A percentile compares a stretch with the other conserved stretches of the same genome.
Evolutionary conservation across 441 rosid species (phyloP).

Genomic region (Adansonia grandidieri): DNA sequence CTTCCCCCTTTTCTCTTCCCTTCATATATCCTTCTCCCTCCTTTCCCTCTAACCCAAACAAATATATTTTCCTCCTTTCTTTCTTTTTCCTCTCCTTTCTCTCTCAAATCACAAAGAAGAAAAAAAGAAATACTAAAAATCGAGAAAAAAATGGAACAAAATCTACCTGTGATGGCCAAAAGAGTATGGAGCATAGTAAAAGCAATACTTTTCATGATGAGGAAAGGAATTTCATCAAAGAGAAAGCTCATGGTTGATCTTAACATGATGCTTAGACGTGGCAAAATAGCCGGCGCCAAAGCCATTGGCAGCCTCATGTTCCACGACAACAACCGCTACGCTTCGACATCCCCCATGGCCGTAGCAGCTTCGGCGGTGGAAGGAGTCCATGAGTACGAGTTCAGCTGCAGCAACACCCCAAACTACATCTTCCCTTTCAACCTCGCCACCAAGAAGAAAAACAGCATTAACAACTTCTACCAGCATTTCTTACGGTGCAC

Average conservation of each 20-base stretch:
- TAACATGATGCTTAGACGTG: conserved; percentile 71
- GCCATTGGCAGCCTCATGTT: conserved; percentile 66
- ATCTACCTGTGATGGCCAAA: conserved; percentile 52
- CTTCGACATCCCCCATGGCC: conserved; percentile 3
- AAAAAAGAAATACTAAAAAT: conserved; percentile 22
- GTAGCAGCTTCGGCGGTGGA: conserved; percentile 15
- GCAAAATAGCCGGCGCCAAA: conserved; percentile 63
- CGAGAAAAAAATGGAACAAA: conserved; percentile 54
- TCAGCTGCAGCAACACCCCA: conserved; percentile 92
- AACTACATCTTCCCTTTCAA: conserved; percentile 48
- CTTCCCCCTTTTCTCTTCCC: conserved; percentile 20
- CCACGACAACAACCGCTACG: conserved; percentile 47
- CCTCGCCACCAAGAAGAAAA: conserved; percentile 42
- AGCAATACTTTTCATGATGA: conserved; percentile 67
- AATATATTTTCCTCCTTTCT: not conserved
- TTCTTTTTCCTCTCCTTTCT: not conserved
- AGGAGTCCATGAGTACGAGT: conserved; percentile 62
- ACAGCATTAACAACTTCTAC: conserved; percentile 31
- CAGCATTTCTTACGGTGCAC: conserved; percentile 58
- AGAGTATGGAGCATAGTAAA: conserved; percentile 63
- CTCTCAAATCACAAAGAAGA: conserved; percentile 26
- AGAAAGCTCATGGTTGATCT: conserved; percentile 67
- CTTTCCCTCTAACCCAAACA: not conserved
- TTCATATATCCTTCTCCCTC: conserved; percentile 37
- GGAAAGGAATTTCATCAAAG: conserved; percentile 60